A percentile compares a stretch with the other conserved stretches of the same genome.
Evolutionary conservation across 441 rosid species (phyloP).

Genomic region (Geranium incanum): DNA sequence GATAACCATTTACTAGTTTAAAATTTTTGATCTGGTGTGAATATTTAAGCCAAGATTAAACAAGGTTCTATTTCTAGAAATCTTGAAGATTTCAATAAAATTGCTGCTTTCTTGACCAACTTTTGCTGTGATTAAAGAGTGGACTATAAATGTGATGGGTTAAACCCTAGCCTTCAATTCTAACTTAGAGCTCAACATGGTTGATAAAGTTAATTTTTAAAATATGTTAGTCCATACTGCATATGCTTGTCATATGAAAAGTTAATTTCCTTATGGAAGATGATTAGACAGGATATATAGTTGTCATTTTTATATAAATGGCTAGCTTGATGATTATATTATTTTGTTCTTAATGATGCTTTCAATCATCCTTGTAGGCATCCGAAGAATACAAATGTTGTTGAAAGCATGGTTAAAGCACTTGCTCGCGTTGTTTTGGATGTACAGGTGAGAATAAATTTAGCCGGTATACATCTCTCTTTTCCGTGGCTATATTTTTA

Average conservation of each 20-base stretch:
- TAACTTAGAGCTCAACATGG: not conserved
- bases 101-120: not conserved
- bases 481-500: conserved; percentile 1
- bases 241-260: not conserved
- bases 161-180: not conserved
- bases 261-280: not conserved
- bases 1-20: not conserved
- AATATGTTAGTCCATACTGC: not conserved
- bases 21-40: not conserved
- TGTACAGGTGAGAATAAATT: conserved; percentile 60
- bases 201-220: conserved; percentile 3
- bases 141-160: not conserved
- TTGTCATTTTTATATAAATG: not conserved
- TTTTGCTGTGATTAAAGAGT: not conserved
- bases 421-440: conserved; percentile 98
- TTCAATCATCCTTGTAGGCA: conserved; percentile 47
- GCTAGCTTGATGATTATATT: conserved; percentile 4
- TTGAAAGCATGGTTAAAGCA: conserved; percentile 95
- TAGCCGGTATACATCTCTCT: conserved; percentile 7
- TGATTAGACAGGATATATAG: not conserved
- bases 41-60: not conserved
- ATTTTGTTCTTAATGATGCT: conserved; percentile 19
- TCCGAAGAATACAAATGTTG: conserved; percentile 94
- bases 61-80: not conserved
- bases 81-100: not conserved